A percentile compares a stretch with the other conserved stretches of the same genome.
Conservation (phyloP, 75 land plant species). For the Sequoiadendron giganteum region DNA sequence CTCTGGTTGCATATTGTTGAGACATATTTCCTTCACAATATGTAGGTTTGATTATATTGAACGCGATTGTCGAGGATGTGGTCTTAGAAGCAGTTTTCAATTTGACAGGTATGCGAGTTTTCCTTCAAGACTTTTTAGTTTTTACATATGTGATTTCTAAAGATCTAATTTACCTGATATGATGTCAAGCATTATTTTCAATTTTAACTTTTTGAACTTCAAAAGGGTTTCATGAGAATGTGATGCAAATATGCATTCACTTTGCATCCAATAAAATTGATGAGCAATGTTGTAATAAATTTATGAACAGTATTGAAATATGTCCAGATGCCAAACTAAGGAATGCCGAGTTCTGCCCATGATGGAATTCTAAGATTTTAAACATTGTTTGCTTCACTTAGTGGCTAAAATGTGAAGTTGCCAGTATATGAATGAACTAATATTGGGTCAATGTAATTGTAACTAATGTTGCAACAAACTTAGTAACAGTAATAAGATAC, state of each 20-base stretch:
- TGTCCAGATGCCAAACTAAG: not conserved
- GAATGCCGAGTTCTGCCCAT: not conserved
- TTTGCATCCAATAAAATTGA: not conserved
- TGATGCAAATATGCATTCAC: not conserved
- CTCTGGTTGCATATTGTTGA: not conserved
- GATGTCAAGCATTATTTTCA: not conserved
- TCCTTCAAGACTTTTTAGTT: not conserved
- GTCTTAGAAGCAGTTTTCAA: slow-evolving; percentile 70
- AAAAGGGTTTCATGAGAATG: not conserved
- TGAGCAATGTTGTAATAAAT: not conserved
- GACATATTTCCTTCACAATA: not conserved
- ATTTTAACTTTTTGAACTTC: not conserved
- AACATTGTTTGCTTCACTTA: not conserved
- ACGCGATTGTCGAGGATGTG: slow-evolving; percentile 93
- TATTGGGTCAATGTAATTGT: not conserved
- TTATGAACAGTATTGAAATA: not conserved
- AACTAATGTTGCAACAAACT: not conserved
- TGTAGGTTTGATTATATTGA: slow-evolving; percentile 94
- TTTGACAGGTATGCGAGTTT: slow-evolving; percentile 48
- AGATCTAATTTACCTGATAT: not conserved
- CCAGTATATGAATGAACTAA: not conserved
- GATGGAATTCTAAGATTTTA: not conserved
- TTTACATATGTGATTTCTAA: not conserved
- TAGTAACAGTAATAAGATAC: not conserved
- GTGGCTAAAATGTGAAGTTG: not conserved